Conservation (phyloP, 192 early-diverging fungal genomes). For the Chytriomyces sp. region DNA sequence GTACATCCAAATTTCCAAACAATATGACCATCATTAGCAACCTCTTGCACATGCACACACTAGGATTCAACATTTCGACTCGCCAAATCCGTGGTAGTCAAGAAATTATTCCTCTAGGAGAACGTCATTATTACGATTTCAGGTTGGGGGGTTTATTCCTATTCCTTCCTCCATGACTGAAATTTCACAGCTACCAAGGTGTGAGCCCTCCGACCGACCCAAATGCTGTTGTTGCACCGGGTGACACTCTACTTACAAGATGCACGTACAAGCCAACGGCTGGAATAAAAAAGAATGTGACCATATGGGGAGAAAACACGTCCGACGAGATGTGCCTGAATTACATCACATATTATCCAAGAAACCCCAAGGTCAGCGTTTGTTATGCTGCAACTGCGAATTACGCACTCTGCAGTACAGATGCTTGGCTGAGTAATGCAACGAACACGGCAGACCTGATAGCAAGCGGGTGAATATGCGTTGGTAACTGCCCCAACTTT, state of each 20-base stretch:
- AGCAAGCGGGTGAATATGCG: no score
- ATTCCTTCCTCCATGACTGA: neutral
- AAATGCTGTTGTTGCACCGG: neutral
- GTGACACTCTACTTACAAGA: slow-evolving; percentile 7
- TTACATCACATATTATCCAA: neutral
- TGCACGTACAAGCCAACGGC: slow-evolving; percentile 10
- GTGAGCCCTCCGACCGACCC: neutral
- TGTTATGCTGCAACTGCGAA: no score
- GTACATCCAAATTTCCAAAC: slow-evolving; percentile 14
- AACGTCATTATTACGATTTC: slow-evolving; percentile 21
- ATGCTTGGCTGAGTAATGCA: no score
- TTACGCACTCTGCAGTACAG: no score
- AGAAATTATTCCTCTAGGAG: slow-evolving; percentile 3
- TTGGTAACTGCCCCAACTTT: no score
- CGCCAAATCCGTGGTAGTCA: slow-evolving; percentile 10
- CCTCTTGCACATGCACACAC: slow-evolving; percentile 26
- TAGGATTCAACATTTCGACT: slow-evolving; percentile 9
- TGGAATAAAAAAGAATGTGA: neutral
- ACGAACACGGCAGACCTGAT: no score
- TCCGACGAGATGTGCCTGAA: slow-evolving; percentile 15
- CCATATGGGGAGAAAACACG: neutral
- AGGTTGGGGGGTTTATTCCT: neutral
- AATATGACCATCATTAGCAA: slow-evolving; percentile 22
- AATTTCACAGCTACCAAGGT: neutral
- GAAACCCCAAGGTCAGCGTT: no score